Percentiles rank a stretch among this genome's conserved stretches.
Evolutionary conservation across 164 flowering plant genomes (phyloP).

Genomic region (Saururus chinensis): DNA sequence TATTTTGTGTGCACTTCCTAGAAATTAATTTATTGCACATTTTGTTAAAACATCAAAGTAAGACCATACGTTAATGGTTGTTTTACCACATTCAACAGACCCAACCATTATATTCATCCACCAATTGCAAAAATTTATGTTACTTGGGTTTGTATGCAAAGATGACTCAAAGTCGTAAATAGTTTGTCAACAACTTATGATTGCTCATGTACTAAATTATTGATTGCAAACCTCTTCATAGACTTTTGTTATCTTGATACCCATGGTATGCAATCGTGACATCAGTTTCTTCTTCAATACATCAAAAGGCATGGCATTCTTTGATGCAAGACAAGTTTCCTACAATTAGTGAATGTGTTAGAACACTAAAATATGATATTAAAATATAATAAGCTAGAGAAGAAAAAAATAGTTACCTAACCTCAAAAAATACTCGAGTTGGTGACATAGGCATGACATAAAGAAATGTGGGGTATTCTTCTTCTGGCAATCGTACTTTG

Average conservation of each 20-base stretch:
- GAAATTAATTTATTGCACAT: too few relatives aligned
- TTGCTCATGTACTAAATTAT: background rate
- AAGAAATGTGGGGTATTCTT: slow-evolving; percentile 80
- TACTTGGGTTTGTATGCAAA: too few relatives aligned
- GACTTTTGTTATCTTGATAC: slow-evolving; percentile 50
- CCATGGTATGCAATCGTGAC: slow-evolving; percentile 75
- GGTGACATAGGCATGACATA: slow-evolving; percentile 94
- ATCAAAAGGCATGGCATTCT: slow-evolving; percentile 88
- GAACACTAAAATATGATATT: background rate
- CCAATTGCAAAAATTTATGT: too few relatives aligned
- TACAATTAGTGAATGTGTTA: slow-evolving; percentile 15
- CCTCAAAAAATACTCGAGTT: slow-evolving; percentile 95
- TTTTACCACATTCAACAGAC: too few relatives aligned
- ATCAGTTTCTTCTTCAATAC: slow-evolving; percentile 67
- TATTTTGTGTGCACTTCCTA: too few relatives aligned
- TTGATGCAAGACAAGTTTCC: slow-evolving; percentile 97
- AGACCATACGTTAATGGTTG: too few relatives aligned
- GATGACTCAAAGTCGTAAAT: background rate
- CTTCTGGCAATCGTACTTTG: slow-evolving; percentile 37
- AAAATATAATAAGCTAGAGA: background rate
- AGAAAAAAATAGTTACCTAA: slow-evolving; percentile 13
- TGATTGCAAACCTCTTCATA: slow-evolving; percentile 71
- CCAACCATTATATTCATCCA: too few relatives aligned
- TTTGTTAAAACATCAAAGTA: too few relatives aligned
- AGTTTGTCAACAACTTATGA: background rate